phyloP scores from a whole-genome alignment of 768 basidiomycete species.

The Macrolepiota fuliginosa region DNA sequence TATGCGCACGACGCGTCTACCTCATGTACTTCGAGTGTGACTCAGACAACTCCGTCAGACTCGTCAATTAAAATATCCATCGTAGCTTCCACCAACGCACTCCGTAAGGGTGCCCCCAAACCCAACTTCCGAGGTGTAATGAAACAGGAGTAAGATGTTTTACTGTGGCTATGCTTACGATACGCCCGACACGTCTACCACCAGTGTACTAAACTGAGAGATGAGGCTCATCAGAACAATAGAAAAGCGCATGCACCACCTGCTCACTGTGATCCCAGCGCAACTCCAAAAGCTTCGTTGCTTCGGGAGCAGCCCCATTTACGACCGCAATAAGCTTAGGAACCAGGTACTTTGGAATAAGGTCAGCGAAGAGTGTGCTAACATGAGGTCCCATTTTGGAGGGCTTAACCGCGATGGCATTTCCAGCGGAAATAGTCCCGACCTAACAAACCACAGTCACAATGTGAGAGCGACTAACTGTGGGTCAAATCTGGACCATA shows the following conservation, averaged over 20 bases:
- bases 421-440: constrained; percentile 79
- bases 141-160: constrained; percentile 70
- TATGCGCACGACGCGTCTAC: too few relatives aligned
- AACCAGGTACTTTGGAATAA: constrained; percentile 78
- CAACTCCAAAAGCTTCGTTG: constrained; percentile 36
- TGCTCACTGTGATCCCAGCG: not conserved
- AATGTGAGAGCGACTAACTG: not conserved
- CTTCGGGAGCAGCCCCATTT: constrained; percentile 65
- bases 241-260: not conserved
- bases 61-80: too few relatives aligned
- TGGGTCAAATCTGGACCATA: constrained; percentile 26
- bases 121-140: constrained; percentile 41
- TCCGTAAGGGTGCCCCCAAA: too few relatives aligned
- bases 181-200: constrained; percentile 55
- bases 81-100: too few relatives aligned
- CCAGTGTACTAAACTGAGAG: constrained; percentile 63
- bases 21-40: too few relatives aligned
- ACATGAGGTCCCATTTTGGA: constrained; percentile 64
- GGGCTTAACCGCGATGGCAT: constrained; percentile 69
- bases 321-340: constrained; percentile 60
- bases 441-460: constrained; percentile 30
- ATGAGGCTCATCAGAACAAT: not conserved
- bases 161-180: constrained; percentile 74
- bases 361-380: constrained; percentile 58
- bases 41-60: too few relatives aligned